phyloP scores from a whole-genome alignment of 2,329 filamentous ascomycete genomes.

The Beauveria rudraprayagi region DNA sequence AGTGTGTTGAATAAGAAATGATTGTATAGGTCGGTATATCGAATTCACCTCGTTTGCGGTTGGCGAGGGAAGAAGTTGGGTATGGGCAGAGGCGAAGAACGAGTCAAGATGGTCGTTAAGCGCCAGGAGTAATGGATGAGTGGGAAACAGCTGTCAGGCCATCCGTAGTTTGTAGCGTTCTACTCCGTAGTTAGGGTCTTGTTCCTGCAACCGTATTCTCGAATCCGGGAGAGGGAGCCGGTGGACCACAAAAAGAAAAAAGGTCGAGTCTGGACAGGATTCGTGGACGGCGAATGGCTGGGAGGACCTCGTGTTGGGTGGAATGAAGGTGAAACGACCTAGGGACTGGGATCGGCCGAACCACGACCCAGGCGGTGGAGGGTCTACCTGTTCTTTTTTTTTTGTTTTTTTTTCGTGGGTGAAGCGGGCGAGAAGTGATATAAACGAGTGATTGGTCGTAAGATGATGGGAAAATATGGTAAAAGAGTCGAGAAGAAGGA shows the following conservation, averaged over 20 bases:
- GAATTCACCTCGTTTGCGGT: neutral
- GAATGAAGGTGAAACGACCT: conserved; percentile 10
- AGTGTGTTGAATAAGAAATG: neutral
- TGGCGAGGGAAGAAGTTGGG: conserved; percentile 11
- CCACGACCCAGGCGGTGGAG: neutral
- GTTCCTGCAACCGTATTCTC: neutral
- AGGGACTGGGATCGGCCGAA: conserved; percentile 5
- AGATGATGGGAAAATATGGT: neutral
- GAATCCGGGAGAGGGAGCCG: neutral
- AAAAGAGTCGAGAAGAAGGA: neutral
- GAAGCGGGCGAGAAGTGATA: neutral
- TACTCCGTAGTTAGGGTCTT: neutral
- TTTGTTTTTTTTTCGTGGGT: neutral
- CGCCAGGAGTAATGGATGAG: neutral
- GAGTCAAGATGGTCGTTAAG: neutral
- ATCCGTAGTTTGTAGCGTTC: neutral
- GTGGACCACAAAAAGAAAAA: neutral
- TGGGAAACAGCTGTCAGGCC: neutral
- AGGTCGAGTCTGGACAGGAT: neutral
- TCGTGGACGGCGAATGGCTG: conserved; percentile 7
- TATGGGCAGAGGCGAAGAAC: conserved; percentile 15
- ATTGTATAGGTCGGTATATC: conserved; percentile 2
- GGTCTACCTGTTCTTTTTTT: neutral
- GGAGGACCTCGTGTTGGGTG: conserved; percentile 3
- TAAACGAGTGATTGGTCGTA: conserved; percentile 12